Evolutionary conservation across 1,284 basidiomycete species (phyloP).

Genomic region (Psilocybe mexicana): DNA sequence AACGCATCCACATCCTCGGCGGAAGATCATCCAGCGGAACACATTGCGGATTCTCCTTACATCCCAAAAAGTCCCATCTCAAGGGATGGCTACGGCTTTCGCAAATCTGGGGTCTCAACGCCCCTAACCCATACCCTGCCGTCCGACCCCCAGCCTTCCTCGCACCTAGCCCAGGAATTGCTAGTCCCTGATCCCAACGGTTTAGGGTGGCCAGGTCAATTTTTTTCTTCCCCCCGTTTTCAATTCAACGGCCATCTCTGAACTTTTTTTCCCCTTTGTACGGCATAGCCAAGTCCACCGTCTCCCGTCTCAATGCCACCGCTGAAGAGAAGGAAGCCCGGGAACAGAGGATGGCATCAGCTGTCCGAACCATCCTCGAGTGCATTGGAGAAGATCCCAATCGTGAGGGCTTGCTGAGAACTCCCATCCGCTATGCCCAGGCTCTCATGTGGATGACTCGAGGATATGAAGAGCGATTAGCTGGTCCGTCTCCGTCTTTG

Average conservation of each 20-base stretch:
- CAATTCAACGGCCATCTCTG: background rate
- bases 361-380: constrained; percentile 91
- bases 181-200: constrained; percentile 81
- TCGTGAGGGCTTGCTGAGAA: constrained; percentile 87
- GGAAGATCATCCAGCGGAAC: constrained; percentile 7
- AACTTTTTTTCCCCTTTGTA: background rate
- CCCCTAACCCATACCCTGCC: constrained; percentile 41
- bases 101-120: constrained; percentile 68
- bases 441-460: constrained; percentile 99
- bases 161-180: constrained; percentile 36
- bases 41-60: constrained; percentile 6
- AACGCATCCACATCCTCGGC: background rate
- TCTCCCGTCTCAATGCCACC: constrained; percentile 81
- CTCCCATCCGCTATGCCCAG: constrained; percentile 96
- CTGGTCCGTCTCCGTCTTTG: constrained; percentile 50
- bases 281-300: constrained; percentile 81
- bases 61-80: constrained; percentile 39
- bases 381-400: constrained; percentile 99
- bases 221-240: background rate
- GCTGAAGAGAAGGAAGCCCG: constrained; percentile 71
- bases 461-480: constrained; percentile 94
- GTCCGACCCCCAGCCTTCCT: constrained; percentile 25
- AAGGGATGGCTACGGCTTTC: constrained; percentile 82
- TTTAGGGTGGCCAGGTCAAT: constrained; percentile 90
- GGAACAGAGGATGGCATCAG: constrained; percentile 78